These are phyloP conservation scores for Wickerhamomyces ciferrii DNA, from an alignment of 805 yeast species.

Conservation along the genomic window DNA sequence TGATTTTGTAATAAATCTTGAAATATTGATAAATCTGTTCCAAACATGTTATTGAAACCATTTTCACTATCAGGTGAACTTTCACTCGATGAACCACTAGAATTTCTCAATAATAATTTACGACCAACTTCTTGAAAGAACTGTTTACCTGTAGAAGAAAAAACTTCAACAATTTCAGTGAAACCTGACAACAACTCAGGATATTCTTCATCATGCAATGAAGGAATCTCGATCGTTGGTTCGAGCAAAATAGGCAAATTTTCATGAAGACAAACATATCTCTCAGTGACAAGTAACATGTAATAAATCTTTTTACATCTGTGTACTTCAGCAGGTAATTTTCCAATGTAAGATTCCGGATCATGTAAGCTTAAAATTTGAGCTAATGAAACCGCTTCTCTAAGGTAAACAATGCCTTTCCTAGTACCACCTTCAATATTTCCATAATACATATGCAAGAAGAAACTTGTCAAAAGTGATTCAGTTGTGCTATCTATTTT, in stretches of 20 bases:
- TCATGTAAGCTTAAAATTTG: conserved; percentile 18
- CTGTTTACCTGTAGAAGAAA: conserved; percentile 17
- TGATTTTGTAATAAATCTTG: conserved; percentile 13
- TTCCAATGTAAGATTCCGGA: conserved; percentile 7
- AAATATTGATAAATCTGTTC: conserved; percentile 6
- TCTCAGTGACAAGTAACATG: conserved; percentile 16
- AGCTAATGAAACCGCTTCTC: conserved; percentile 18
- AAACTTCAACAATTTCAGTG: conserved; percentile 17
- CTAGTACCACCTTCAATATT: conserved; percentile 13
- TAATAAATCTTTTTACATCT: conserved; percentile 19
- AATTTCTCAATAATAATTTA: conserved; percentile 7
- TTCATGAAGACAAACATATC: conserved; percentile 16
- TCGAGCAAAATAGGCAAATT: conserved; percentile 17
- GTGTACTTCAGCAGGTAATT: conserved; percentile 13
- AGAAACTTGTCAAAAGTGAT: conserved; percentile 13
- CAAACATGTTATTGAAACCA: conserved; percentile 4
- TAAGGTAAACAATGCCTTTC: conserved; percentile 14
- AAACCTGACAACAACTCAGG: conserved; percentile 19
- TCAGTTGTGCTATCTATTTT: conserved; percentile 10
- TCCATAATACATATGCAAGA: conserved; percentile 16
- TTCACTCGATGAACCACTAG: not conserved
- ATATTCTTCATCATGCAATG: conserved; percentile 18
- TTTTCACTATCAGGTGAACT: not conserved
- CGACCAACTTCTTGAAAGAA: conserved; percentile 17
- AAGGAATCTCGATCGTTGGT: conserved; percentile 18